Conservation (phyloP, 1,139 yeast species). For the Taphrina pruni region DNA sequence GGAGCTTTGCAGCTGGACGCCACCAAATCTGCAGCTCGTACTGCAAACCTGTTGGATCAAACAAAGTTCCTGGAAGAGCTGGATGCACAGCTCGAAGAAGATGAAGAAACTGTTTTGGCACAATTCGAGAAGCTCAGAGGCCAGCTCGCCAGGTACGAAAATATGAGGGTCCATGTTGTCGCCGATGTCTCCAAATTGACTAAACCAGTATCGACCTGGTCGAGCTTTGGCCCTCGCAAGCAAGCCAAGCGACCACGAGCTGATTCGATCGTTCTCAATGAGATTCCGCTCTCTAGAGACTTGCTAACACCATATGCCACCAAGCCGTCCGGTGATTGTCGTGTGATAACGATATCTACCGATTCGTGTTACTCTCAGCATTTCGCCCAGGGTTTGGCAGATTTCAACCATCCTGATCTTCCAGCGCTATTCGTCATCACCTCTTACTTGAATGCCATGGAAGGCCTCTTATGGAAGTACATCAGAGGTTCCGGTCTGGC, state of each 20-base stretch:
- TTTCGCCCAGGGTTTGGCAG: constrained; percentile 67
- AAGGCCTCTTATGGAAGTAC: constrained; percentile 97
- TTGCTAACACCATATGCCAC: constrained; percentile 66
- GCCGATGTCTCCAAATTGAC: constrained; percentile 66
- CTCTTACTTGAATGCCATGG: constrained; percentile 81
- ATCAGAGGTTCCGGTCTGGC: constrained; percentile 96
- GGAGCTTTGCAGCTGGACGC: constrained; percentile 54
- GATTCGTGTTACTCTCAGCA: constrained; percentile 80
- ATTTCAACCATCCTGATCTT: constrained; percentile 69
- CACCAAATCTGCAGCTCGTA: constrained; percentile 68
- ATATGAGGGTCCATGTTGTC: constrained; percentile 69
- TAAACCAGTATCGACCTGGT: constrained; percentile 71
- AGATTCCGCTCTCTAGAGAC: constrained; percentile 62
- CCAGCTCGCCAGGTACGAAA: constrained; percentile 64
- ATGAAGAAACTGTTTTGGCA: constrained; percentile 57
- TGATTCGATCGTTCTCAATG: constrained; percentile 40
- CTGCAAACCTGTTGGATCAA: constrained; percentile 68
- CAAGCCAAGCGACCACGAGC: constrained; percentile 29
- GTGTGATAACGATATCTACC: constrained; percentile 74
- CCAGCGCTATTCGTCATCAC: constrained; percentile 75
- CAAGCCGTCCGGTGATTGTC: constrained; percentile 54
- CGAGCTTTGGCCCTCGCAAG: constrained; percentile 44
- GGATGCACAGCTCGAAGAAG: constrained; percentile 59
- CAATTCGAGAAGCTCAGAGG: constrained; percentile 65
- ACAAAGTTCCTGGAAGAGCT: constrained; percentile 65